Evolutionary conservation across 345 rosid species (phyloP).

Genomic region (Ricinus communis): DNA sequence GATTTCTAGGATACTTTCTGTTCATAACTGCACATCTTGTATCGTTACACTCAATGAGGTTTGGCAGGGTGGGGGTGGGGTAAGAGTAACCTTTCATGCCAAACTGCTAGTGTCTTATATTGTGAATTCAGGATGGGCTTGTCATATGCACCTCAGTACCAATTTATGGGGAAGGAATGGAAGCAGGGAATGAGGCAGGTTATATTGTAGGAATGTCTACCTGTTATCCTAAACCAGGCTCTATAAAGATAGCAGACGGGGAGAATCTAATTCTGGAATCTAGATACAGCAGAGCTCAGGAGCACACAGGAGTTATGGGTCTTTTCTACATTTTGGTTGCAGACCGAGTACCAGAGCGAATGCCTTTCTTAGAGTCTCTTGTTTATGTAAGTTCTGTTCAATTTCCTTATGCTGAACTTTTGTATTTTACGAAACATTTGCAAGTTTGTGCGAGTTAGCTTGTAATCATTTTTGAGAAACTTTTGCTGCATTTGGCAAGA

Average conservation of each 20-base stretch:
- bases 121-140: constrained; percentile 53
- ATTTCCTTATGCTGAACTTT: not conserved
- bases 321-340: constrained; percentile 71
- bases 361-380: constrained; percentile 13
- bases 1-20: too few species aligned
- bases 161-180: constrained; percentile 62
- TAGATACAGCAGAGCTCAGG: constrained; percentile 50
- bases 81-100: not conserved
- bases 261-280: constrained; percentile 66
- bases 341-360: constrained; percentile 38
- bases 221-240: constrained; percentile 74
- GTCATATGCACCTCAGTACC: constrained; percentile 62
- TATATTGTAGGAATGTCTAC: constrained; percentile 93
- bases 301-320: constrained; percentile 86
- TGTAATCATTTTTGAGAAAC: too few species aligned
- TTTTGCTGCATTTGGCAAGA: too few species aligned
- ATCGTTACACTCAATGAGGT: too few species aligned
- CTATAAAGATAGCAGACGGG: constrained; percentile 52
- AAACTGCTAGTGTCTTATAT: not conserved
- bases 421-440: too few species aligned
- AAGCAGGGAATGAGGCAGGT: constrained; percentile 85
- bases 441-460: too few species aligned
- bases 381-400: constrained; percentile 34
- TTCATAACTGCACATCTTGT: not conserved
- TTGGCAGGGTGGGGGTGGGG: not conserved